Conservation (phyloP, 2,329 filamentous ascomycete genomes). For the Mycosphaerella sp. region DNA sequence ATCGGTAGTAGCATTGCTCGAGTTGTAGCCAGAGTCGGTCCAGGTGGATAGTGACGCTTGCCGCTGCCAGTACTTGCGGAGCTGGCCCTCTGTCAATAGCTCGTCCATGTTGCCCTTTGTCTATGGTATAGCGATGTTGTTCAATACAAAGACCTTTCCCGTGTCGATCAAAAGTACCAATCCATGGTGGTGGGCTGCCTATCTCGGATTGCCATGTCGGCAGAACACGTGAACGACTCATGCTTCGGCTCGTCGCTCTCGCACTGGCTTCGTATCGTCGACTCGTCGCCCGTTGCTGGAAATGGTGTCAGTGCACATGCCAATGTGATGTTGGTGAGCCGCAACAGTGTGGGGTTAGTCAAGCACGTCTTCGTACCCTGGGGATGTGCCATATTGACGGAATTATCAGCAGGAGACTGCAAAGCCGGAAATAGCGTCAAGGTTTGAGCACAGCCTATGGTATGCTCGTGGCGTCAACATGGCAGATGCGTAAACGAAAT, state of each 20-base stretch:
- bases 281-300: neutral
- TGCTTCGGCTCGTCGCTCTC: constrained; percentile 11
- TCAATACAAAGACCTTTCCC: neutral
- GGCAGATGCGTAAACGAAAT: constrained; percentile 7
- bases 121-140: neutral
- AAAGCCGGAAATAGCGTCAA: neutral
- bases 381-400: neutral
- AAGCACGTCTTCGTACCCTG: constrained; percentile 11
- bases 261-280: neutral
- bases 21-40: constrained; percentile 6
- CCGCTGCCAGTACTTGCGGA: constrained; percentile 2
- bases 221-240: neutral
- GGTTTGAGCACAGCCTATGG: neutral
- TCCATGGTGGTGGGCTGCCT: neutral
- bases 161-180: neutral
- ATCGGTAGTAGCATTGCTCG: constrained; percentile 3
- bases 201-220: neutral
- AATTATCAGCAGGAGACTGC: neutral
- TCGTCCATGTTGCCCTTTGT: neutral
- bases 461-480: constrained; percentile 14
- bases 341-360: constrained; percentile 2
- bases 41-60: neutral
- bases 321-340: neutral
- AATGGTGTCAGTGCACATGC: neutral
- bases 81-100: constrained; percentile 4